Percentiles rank a stretch among this genome's conserved stretches.
phyloP scores from a whole-genome alignment of 495 filamentous ascomycete species.

The Pyronema domesticum region DNA sequence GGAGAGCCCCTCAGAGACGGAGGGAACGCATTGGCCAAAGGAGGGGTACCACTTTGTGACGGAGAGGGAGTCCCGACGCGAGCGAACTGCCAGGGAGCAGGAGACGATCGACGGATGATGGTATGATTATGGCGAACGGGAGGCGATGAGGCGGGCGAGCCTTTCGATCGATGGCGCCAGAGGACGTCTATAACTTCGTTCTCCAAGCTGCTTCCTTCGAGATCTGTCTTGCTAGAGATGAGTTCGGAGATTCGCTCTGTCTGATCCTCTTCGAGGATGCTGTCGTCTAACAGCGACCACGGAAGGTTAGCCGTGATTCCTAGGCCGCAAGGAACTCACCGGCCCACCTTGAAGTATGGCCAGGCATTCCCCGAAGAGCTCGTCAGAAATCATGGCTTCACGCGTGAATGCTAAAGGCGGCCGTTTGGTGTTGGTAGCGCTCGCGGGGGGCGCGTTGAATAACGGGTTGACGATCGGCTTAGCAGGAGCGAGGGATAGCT shows the following conservation, averaged over 20 bases:
- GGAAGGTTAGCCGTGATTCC: conserved; percentile 23
- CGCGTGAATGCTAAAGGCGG: not conserved
- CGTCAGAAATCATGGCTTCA: conserved; percentile 65
- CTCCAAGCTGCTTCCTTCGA: conserved; percentile 65
- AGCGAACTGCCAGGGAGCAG: conserved; percentile 75
- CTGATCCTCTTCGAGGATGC: conserved; percentile 84
- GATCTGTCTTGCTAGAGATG: conserved; percentile 55
- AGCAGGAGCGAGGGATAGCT: too few species aligned
- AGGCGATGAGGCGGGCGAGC: conserved; percentile 54
- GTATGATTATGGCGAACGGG: conserved; percentile 69
- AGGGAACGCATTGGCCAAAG: conserved; percentile 60
- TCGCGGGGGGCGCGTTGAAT: too few species aligned
- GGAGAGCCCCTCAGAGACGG: conserved; percentile 64
- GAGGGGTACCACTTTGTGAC: conserved; percentile 62
- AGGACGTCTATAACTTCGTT: conserved; percentile 79
- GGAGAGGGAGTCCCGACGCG: conserved; percentile 63
- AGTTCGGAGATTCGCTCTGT: conserved; percentile 81
- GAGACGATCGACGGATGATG: conserved; percentile 74
- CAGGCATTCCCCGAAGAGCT: conserved; percentile 76
- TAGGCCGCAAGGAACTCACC: conserved; percentile 13
- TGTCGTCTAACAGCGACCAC: conserved; percentile 34
- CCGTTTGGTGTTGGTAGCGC: not conserved
- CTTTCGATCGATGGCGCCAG: conserved; percentile 74
- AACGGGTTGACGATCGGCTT: too few species aligned
- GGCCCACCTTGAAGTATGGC: conserved; percentile 51